Percentiles rank a stretch among this genome's conserved stretches.
phyloP scores from a whole-genome alignment of 768 basidiomycete genomes.

The Pholiota conissans region DNA sequence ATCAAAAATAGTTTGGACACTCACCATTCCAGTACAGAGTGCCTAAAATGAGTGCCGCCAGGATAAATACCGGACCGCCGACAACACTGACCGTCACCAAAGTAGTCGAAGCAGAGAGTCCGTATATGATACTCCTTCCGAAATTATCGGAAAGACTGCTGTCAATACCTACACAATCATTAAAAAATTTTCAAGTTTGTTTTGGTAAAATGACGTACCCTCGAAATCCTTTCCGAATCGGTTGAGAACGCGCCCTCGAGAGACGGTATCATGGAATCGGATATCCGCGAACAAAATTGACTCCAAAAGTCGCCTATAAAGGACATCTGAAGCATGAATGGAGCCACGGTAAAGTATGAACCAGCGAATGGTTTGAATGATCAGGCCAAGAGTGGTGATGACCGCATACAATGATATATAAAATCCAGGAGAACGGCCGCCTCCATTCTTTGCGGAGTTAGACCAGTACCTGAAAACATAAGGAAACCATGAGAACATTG shows the following conservation, averaged over 20 bases:
- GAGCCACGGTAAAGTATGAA: constrained; percentile 80
- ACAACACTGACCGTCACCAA: constrained; percentile 73
- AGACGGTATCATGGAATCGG: constrained; percentile 13
- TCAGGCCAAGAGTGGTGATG: constrained; percentile 39
- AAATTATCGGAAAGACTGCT: constrained; percentile 84
- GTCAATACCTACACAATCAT: constrained; percentile 77
- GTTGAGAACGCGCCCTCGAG: constrained; percentile 12
- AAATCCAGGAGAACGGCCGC: constrained; percentile 47
- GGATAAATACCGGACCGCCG: constrained; percentile 74
- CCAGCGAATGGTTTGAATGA: constrained; percentile 61
- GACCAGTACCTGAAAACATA: constrained; percentile 69
- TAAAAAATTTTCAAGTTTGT: background rate
- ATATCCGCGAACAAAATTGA: constrained; percentile 10
- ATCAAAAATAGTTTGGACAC: constrained; percentile 16
- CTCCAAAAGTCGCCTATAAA: constrained; percentile 7
- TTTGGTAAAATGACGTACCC: background rate
- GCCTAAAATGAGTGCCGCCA: constrained; percentile 57
- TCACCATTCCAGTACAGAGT: constrained; percentile 71
- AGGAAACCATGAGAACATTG: background rate
- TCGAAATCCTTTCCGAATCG: constrained; percentile 14
- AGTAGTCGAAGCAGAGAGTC: constrained; percentile 71
- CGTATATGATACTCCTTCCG: constrained; percentile 73
- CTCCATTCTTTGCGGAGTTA: constrained; percentile 42
- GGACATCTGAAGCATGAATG: constrained; percentile 34
- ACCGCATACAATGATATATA: constrained; percentile 74